Evolutionary conservation across 139 green algal species (phyloP).

Genomic region (Gonium pectorale): DNA sequence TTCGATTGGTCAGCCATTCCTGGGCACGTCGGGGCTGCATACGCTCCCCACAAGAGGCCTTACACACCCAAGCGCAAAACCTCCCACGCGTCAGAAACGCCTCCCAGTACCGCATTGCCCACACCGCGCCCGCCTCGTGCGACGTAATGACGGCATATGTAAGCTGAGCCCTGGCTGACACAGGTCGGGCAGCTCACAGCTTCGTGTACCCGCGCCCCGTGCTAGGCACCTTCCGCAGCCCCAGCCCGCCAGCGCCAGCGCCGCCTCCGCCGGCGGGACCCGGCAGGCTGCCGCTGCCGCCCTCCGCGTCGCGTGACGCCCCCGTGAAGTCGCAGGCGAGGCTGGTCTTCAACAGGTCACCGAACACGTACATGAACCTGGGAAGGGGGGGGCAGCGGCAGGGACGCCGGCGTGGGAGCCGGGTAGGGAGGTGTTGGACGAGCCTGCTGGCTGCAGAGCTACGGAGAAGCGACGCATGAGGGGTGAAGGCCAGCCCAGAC

Average conservation of each 20-base stretch:
- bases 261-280: neutral
- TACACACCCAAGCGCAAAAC: no score
- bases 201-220: slow-evolving; percentile 12
- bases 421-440: neutral
- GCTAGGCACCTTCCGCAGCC: neutral
- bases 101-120: no score
- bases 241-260: neutral
- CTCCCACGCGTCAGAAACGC: no score
- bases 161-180: no score
- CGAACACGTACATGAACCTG: slow-evolving; percentile 42
- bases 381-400: neutral
- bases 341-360: slow-evolving; percentile 5
- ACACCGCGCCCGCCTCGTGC: no score
- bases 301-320: neutral
- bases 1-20: no score
- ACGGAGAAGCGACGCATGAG: neutral
- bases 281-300: neutral
- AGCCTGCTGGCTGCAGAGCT: neutral
- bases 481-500: neutral
- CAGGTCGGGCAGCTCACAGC: neutral
- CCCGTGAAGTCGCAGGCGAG: slow-evolving; percentile 11
- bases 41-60: no score
- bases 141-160: no score
- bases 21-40: no score
- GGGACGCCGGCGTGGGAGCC: neutral